Percentiles rank a stretch among this genome's conserved stretches.
phyloP scores from a whole-genome alignment of 441 rosid genomes.

The Erysimum pusillum region DNA sequence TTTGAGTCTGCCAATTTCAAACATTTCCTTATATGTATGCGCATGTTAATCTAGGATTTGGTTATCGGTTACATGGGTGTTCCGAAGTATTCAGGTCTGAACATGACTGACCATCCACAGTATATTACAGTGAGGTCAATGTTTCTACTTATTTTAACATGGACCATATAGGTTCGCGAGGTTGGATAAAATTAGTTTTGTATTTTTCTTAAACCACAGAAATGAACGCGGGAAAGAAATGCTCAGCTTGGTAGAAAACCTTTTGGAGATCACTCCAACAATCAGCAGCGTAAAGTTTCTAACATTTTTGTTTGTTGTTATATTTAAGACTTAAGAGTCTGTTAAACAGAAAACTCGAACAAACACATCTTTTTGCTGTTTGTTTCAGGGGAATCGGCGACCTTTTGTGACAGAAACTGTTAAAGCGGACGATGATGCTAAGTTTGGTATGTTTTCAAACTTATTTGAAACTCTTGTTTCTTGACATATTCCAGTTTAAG shows the following conservation, averaged over 20 bases:
- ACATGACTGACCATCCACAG: constrained; percentile 96
- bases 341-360: not conserved
- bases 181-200: constrained; percentile 16
- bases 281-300: constrained; percentile 69
- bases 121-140: constrained; percentile 86
- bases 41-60: constrained; percentile 64
- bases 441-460: constrained; percentile 65
- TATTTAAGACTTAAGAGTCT: not conserved
- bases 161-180: not conserved
- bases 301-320: constrained; percentile 9
- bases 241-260: constrained; percentile 80
- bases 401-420: constrained; percentile 96
- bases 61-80: constrained; percentile 99
- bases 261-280: constrained; percentile 86
- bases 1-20: constrained; percentile 10
- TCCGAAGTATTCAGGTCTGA: constrained; percentile 85
- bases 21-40: constrained; percentile 12
- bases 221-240: constrained; percentile 90
- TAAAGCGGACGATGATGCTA: constrained; percentile 92
- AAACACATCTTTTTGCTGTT: not conserved
- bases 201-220: constrained; percentile 55
- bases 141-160: constrained; percentile 13
- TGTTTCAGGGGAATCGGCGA: constrained; percentile 75
- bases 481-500: not conserved
- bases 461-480: constrained; percentile 16